A percentile compares a stretch with the other conserved stretches of the same genome.
phyloP scores from a whole-genome alignment of 176 grass and related monocot species.

The Eragrostis nindensis region DNA sequence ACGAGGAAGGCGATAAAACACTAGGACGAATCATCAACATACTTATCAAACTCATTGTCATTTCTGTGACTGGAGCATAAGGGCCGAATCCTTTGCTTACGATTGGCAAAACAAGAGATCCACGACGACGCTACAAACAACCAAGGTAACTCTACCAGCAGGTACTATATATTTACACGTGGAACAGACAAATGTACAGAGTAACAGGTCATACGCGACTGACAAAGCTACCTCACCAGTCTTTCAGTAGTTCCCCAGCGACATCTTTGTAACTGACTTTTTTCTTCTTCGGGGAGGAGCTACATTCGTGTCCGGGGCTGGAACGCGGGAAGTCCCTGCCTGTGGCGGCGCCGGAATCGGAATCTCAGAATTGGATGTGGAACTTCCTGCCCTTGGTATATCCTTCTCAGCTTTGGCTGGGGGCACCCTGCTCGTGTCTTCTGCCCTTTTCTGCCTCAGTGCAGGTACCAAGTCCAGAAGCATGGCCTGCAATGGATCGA shows the following conservation, averaged over 20 bases:
- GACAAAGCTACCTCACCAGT: constrained; percentile 59
- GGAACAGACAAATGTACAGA: background rate
- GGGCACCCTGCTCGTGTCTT: background rate
- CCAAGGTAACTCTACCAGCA: background rate
- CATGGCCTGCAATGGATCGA: constrained; percentile 87
- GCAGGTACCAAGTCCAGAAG: constrained; percentile 84
- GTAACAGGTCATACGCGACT: background rate
- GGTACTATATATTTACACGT: background rate
- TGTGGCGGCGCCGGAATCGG: background rate
- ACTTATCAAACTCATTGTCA: background rate
- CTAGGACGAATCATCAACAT: background rate
- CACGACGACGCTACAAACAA: too few species aligned
- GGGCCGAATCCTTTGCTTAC: background rate
- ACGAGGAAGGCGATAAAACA: background rate
- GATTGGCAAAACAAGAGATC: background rate
- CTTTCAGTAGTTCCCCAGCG: constrained; percentile 73
- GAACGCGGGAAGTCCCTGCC: constrained; percentile 7
- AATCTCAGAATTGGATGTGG: constrained; percentile 10
- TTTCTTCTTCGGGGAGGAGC: constrained; percentile 61
- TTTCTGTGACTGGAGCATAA: background rate
- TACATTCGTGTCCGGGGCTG: constrained; percentile 23
- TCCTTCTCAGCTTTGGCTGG: constrained; percentile 5
- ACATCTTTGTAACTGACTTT: constrained; percentile 95
- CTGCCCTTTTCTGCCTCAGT: constrained; percentile 54
- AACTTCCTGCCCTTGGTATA: constrained; percentile 3